These are phyloP conservation scores for Miscanthus lutarioriparius DNA, from an alignment of 176 grass and related monocot genomes.

Conservation along the genomic window DNA sequence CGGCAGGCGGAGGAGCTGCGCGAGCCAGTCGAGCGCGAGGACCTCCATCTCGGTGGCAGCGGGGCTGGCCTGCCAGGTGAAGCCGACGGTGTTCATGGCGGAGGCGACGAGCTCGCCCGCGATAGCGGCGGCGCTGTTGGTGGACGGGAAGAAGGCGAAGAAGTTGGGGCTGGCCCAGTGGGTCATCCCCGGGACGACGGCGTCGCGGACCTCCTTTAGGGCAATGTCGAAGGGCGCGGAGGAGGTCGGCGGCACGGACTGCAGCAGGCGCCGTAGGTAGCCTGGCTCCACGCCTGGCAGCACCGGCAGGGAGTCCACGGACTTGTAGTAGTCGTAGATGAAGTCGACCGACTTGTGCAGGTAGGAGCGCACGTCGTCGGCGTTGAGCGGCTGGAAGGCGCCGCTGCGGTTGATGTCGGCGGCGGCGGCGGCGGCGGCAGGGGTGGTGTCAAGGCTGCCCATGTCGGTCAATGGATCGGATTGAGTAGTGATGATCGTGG, in stretches of 20 bases:
- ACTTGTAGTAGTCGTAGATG: conserved; percentile 59
- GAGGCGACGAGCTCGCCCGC: conserved; percentile 62
- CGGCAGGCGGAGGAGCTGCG: conserved; percentile 44
- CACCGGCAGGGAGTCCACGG: conserved; percentile 32
- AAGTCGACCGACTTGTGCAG: conserved; percentile 49
- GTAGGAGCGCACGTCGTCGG: conserved; percentile 43
- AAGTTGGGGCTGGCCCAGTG: conserved; percentile 71
- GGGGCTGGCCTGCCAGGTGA: conserved; percentile 59
- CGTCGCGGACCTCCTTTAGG: conserved; percentile 31
- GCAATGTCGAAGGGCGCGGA: conserved; percentile 33
- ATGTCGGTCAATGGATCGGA: not conserved
- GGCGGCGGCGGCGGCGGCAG: not conserved
- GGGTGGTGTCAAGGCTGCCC: conserved; percentile 46
- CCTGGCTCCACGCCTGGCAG: conserved; percentile 38
- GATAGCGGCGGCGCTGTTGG: conserved; percentile 53
- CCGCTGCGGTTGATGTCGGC: not conserved
- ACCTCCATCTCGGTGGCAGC: conserved; percentile 58
- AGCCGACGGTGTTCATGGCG: conserved; percentile 58
- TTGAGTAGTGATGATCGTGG: not conserved
- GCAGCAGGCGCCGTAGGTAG: not conserved
- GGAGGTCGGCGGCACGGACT: not conserved
- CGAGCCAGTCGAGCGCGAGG: conserved; percentile 68
- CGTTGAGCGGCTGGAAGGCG: conserved; percentile 35
- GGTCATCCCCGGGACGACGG: conserved; percentile 51
- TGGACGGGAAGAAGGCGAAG: conserved; percentile 63